Conservation (phyloP, 2,329 filamentous ascomycete genomes). For the Aaosphaeria arxii region DNA sequence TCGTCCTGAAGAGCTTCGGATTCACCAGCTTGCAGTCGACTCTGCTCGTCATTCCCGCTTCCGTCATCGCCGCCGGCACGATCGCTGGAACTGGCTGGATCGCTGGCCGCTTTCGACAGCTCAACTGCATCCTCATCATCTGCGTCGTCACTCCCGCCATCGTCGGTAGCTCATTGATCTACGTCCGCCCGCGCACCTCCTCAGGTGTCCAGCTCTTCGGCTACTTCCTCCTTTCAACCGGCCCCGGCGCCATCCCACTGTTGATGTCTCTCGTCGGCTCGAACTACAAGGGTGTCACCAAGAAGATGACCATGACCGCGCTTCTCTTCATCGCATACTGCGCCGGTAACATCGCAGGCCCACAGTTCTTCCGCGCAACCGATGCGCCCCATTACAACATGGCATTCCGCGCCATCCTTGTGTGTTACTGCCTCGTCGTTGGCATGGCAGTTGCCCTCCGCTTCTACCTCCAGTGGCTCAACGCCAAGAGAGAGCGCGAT, state of each 20-base stretch:
- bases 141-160: conserved; percentile 12
- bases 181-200: conserved; percentile 8
- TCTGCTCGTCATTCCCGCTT: conserved; percentile 16
- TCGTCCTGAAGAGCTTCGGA: conserved; percentile 47
- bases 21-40: conserved; percentile 40
- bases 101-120: conserved; percentile 9
- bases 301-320: conserved; percentile 37
- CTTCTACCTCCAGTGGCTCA: conserved; percentile 16
- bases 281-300: conserved; percentile 33
- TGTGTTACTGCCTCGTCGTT: conserved; percentile 30
- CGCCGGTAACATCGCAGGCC: conserved; percentile 33
- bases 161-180: conserved; percentile 12
- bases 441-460: conserved; percentile 21
- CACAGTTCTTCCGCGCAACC: conserved; percentile 13
- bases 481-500: conserved; percentile 15
- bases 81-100: conserved; percentile 12
- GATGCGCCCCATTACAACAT: conserved; percentile 18
- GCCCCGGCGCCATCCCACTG: conserved; percentile 15
- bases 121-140: conserved; percentile 14
- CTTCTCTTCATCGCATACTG: conserved; percentile 34
- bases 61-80: conserved; percentile 13
- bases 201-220: conserved; percentile 16
- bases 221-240: conserved; percentile 19
- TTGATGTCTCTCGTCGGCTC: conserved; percentile 14
- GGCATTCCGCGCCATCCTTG: conserved; percentile 23